Percentiles rank a stretch among this genome's conserved stretches.
phyloP scores from a whole-genome alignment of 1,284 basidiomycete genomes.

The Mycosarcoma mackinlayi region DNA sequence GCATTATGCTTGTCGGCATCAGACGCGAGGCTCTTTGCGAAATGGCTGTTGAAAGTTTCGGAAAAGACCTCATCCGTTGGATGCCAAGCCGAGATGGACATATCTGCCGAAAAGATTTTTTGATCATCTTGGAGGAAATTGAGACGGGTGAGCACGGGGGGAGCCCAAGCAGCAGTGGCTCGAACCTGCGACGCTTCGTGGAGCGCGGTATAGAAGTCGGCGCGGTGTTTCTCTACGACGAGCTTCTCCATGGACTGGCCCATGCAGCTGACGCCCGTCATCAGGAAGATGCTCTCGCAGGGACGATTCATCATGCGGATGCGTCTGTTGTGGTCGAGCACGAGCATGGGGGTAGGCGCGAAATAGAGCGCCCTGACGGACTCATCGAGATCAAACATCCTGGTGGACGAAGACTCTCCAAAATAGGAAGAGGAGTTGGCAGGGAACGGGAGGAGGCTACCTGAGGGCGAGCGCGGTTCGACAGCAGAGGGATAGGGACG shows the following conservation, averaged over 20 bases:
- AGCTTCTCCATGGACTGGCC: conserved; percentile 57
- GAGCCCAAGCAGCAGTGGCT: conserved; percentile 40
- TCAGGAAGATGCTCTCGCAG: conserved; percentile 55
- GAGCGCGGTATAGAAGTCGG: conserved; percentile 37
- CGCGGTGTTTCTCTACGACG: conserved; percentile 26
- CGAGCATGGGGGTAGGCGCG: conserved; percentile 60
- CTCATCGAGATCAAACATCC: conserved; percentile 65
- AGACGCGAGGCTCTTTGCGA: conserved; percentile 12
- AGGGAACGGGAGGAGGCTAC: conserved; percentile 29
- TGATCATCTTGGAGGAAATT: conserved; percentile 51
- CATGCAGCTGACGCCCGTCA: conserved; percentile 48
- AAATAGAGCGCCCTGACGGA: conserved; percentile 63
- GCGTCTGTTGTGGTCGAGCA: conserved; percentile 56
- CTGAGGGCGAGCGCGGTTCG: conserved; percentile 21
- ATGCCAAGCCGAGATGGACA: conserved; percentile 61
- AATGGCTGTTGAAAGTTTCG: conserved; percentile 45
- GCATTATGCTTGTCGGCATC: conserved; percentile 21
- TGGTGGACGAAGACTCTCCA: conserved; percentile 27
- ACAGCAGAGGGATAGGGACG: conserved; percentile 1
- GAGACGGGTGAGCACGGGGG: conserved; percentile 54
- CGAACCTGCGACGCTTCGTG: conserved; percentile 52
- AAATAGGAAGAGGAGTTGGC: conserved; percentile 29
- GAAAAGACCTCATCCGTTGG: conserved; percentile 61
- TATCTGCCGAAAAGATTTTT: conserved; percentile 48
- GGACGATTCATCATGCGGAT: conserved; percentile 63